A percentile compares a stretch with the other conserved stretches of the same genome.
Evolutionary conservation across 345 rosid genomes (phyloP).

Genomic region (Rubroshorea leprosula): DNA sequence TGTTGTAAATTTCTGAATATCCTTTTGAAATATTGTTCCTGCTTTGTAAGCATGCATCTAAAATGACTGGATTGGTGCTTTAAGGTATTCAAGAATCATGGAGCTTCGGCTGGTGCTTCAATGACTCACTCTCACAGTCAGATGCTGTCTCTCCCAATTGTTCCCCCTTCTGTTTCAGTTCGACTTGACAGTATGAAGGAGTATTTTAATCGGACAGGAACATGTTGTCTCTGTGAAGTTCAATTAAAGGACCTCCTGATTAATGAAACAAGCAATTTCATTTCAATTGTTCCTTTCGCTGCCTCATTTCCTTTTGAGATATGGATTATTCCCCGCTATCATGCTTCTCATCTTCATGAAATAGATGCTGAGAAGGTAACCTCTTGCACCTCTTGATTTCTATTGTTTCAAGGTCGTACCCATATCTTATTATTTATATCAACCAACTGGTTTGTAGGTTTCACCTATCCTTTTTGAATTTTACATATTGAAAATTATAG

Average conservation of each 20-base stretch:
- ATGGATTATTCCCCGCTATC: slow-evolving; percentile 72
- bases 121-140: slow-evolving; percentile 91
- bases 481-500: too few species aligned
- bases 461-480: too few species aligned
- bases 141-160: slow-evolving; percentile 67
- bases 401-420: background rate
- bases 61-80: background rate
- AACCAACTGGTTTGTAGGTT: background rate
- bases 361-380: slow-evolving; percentile 53
- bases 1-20: too few species aligned
- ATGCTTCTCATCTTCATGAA: slow-evolving; percentile 62
- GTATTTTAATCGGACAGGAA: slow-evolving; percentile 53
- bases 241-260: slow-evolving; percentile 45
- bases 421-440: background rate
- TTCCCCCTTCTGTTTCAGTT: slow-evolving; percentile 59
- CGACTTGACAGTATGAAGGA: slow-evolving; percentile 55
- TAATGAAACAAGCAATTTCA: slow-evolving; percentile 50
- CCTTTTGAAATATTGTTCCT: too few species aligned
- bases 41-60: background rate
- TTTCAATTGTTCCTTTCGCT: slow-evolving; percentile 63
- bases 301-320: slow-evolving; percentile 72
- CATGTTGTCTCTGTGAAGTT: slow-evolving; percentile 63
- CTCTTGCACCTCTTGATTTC: background rate
- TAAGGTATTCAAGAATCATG: slow-evolving; percentile 91
- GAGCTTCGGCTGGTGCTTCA: slow-evolving; percentile 94